A percentile compares a stretch with the other conserved stretches of the same genome.
These are phyloP conservation scores for Clavariopsis aquatica DNA, from an alignment of 495 filamentous ascomycete species.

Conservation along the genomic window DNA sequence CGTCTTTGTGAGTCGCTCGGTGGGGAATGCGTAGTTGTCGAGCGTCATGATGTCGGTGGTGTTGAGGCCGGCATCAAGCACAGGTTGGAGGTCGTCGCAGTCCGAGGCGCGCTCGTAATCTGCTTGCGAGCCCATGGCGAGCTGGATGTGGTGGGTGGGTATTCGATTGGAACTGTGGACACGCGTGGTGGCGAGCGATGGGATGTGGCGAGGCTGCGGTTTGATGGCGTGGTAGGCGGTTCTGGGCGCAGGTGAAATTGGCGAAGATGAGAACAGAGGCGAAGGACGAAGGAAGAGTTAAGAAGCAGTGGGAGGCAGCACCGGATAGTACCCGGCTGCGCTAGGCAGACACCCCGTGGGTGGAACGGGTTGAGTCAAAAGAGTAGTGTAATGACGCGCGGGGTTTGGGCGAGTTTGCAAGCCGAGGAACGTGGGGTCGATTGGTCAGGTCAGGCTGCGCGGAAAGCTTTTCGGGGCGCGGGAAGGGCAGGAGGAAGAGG, in stretches of 20 bases:
- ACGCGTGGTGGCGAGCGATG: not conserved
- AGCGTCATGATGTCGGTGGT: constrained; percentile 33
- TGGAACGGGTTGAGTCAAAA: constrained; percentile 11
- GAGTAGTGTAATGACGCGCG: not conserved
- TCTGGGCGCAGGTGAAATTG: not conserved
- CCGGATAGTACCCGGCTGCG: not conserved
- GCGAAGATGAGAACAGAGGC: not conserved
- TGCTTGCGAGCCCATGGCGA: constrained; percentile 12
- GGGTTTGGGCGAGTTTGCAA: not conserved
- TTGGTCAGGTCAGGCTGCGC: not conserved
- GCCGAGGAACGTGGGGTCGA: not conserved
- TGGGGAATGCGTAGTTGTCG: constrained; percentile 72
- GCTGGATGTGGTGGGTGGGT: not conserved
- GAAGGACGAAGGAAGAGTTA: not conserved
- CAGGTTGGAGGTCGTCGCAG: constrained; percentile 19
- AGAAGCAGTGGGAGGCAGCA: not conserved
- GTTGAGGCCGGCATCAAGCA: constrained; percentile 13
- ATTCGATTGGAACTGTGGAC: not conserved
- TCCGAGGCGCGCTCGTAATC: constrained; percentile 3
- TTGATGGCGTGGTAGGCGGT: not conserved
- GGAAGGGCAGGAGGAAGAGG: not conserved
- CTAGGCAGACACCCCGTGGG: constrained; percentile 19
- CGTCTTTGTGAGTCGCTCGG: constrained; percentile 64
- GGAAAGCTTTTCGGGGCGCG: not conserved
- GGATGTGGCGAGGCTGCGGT: not conserved